Base-by-base conservation (phyloP, 768 basidiomycete species). In the Suillus hirtellus region DNA sequence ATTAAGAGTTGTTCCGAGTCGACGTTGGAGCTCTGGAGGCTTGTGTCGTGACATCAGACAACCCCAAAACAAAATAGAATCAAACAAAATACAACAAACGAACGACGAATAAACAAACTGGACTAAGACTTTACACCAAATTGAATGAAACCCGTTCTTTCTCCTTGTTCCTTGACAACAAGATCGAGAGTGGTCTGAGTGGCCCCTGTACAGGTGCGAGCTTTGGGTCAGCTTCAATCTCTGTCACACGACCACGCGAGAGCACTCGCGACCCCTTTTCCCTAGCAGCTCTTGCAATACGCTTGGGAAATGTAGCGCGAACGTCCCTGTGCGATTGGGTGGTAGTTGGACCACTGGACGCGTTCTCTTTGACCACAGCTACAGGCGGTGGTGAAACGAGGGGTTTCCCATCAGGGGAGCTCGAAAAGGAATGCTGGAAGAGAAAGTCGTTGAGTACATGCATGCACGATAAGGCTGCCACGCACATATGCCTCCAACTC, bases 201-300 rank as follows among this genome's bases (percentile, higher is more conserved):
- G 75, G 73, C 11, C 63, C 75, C 17, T 73, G 73, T 17, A 76
- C 73, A 35, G 73, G 73, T 3, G 73, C 71, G 40, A 74, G 73
- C 63, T 76, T 74, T 15, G 73, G 75, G 43, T 74, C 71, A n/a
- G 65, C 61, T 4, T 63, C 46, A n/a, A 74, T 74, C 21, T 71
- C 70, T 53, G 71, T 70, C 3, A 53, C 66, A 2, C 71, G 67
- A 54, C 74, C 73, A 38, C 42, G 58, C n/a, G 74, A 67, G 31
- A 74, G 66, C 24, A 61, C 52, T 31, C 34, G 19, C 11, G 34
- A 53, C 19, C 52, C 42, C 42, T 64, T 69, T 64, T 65, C 66
- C 37, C 67, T 67, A 60, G 65, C 55, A 17, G 52, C 52, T 53
- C 52, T 35, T 53, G 53, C 65, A 43, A 67, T 34, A 2, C 65